Percentiles rank a stretch among this genome's conserved stretches.
These are phyloP conservation scores for Zangia roseola DNA, from an alignment of 768 basidiomycete species.

Conservation along the genomic window DNA sequence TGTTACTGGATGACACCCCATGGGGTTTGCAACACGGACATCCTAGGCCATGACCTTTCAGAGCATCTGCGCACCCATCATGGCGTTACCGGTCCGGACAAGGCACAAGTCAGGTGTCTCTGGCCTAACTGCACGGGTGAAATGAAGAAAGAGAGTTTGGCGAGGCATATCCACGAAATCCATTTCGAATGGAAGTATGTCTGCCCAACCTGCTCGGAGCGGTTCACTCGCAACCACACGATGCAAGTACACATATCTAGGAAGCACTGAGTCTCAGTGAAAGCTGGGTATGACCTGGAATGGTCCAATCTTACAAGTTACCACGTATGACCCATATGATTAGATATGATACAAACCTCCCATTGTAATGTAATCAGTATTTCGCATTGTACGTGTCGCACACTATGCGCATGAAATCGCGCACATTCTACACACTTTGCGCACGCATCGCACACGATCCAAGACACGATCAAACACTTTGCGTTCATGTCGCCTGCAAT, in stretches of 20 bases:
- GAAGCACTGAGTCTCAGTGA: conserved; percentile 5
- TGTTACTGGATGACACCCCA: background rate
- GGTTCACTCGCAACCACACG: conserved; percentile 28
- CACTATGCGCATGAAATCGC: no score
- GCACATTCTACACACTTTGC: no score
- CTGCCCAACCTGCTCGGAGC: conserved; percentile 21
- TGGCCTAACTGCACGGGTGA: conserved; percentile 19
- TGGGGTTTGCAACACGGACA: background rate
- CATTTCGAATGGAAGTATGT: conserved; percentile 19
- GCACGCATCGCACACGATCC: no score
- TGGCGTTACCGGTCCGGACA: conserved; percentile 19
- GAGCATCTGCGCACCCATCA: conserved; percentile 23
- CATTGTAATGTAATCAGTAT: no score
- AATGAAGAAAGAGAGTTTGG: conserved; percentile 31
- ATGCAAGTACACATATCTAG: conserved; percentile 10
- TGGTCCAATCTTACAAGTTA: no score
- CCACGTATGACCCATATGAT: no score
- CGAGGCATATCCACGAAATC: conserved; percentile 26
- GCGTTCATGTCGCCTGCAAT: no score
- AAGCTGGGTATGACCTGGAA: no score
- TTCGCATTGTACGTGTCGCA: no score
- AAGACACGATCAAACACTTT: no score
- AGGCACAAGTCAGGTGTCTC: conserved; percentile 5
- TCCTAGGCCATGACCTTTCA: conserved; percentile 13
- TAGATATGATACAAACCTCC: no score